phyloP scores from a whole-genome alignment of 2,329 filamentous ascomycete genomes.

The Pseudogymnoascus sp. region DNA sequence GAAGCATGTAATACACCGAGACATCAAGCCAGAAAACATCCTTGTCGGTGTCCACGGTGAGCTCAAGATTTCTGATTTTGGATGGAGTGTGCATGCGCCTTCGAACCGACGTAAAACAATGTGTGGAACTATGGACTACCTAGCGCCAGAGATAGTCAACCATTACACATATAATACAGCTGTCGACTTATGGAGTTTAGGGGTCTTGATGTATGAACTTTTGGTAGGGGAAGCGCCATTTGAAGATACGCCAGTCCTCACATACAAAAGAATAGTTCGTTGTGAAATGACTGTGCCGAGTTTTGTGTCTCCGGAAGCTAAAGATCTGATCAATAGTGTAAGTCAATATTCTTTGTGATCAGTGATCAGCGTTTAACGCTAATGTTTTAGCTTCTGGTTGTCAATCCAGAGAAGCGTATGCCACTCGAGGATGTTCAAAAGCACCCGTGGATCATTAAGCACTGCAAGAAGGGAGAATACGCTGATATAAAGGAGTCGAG shows the following conservation, averaged over 20 bases:
- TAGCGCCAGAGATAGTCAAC: constrained; percentile 95
- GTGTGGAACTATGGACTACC: constrained; percentile 96
- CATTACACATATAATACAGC: constrained; percentile 68
- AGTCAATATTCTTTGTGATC: constrained; percentile 23
- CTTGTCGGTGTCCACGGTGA: constrained; percentile 90
- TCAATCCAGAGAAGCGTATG: constrained; percentile 90
- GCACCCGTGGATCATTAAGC: constrained; percentile 96
- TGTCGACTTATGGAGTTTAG: constrained; percentile 91
- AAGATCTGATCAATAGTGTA: constrained; percentile 85
- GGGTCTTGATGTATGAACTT: constrained; percentile 93
- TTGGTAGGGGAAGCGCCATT: constrained; percentile 92
- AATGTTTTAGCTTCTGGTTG: constrained; percentile 61
- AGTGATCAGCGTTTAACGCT: constrained; percentile 8
- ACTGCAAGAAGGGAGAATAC: constrained; percentile 55
- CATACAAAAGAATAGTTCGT: constrained; percentile 76
- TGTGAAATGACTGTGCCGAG: constrained; percentile 88
- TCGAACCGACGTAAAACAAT: constrained; percentile 90
- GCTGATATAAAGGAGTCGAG: constrained; percentile 16
- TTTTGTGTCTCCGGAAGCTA: constrained; percentile 84
- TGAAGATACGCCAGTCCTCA: constrained; percentile 92
- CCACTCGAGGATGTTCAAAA: constrained; percentile 81
- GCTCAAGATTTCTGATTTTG: constrained; percentile 97
- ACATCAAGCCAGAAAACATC: no score
- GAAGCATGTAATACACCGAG: constrained; percentile 59
- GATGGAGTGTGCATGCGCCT: constrained; percentile 95